Conservation (phyloP, 768 basidiomycete genomes). For the Naganishia onofrii region DNA sequence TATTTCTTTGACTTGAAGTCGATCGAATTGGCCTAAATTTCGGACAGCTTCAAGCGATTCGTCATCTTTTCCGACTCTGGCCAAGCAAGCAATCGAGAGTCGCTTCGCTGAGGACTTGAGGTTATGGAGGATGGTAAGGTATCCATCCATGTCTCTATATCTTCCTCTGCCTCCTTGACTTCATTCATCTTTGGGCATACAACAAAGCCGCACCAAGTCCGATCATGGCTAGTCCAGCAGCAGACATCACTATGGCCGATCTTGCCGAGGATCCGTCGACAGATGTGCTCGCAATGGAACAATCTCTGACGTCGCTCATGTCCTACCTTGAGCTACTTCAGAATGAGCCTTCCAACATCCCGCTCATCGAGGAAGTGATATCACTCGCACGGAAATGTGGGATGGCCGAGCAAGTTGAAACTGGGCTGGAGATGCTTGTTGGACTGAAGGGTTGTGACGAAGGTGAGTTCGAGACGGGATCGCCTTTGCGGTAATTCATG, state of each 20-base stretch:
- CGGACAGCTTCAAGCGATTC: not conserved
- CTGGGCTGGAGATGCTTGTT: slow-evolving; percentile 26
- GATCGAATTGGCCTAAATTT: slow-evolving; percentile 1
- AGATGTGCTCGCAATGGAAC: slow-evolving; percentile 7
- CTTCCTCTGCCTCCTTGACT: not conserved
- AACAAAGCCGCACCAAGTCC: not conserved
- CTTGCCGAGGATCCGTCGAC: not conserved
- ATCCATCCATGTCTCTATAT: not conserved
- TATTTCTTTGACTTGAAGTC: slow-evolving; percentile 1
- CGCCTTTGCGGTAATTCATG: not conserved
- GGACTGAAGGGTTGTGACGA: slow-evolving; percentile 6
- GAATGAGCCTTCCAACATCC: slow-evolving; percentile 24
- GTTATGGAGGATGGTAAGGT: not conserved
- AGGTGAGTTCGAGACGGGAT: not conserved
- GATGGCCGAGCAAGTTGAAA: slow-evolving; percentile 26
- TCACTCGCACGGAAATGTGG: slow-evolving; percentile 13
- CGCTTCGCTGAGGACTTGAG: too few species aligned
- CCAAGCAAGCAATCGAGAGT: not conserved
- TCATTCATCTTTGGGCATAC: not conserved
- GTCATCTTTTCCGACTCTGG: not conserved
- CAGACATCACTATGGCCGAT: slow-evolving; percentile 18
- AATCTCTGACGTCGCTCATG: slow-evolving; percentile 21
- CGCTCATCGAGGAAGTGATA: slow-evolving; percentile 12
- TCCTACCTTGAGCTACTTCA: slow-evolving; percentile 8
- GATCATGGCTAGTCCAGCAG: not conserved